A percentile compares a stretch with the other conserved stretches of the same genome.
These are phyloP conservation scores for Schrenkiella parvula DNA, from an alignment of 345 rosid species.

Conservation along the genomic window DNA sequence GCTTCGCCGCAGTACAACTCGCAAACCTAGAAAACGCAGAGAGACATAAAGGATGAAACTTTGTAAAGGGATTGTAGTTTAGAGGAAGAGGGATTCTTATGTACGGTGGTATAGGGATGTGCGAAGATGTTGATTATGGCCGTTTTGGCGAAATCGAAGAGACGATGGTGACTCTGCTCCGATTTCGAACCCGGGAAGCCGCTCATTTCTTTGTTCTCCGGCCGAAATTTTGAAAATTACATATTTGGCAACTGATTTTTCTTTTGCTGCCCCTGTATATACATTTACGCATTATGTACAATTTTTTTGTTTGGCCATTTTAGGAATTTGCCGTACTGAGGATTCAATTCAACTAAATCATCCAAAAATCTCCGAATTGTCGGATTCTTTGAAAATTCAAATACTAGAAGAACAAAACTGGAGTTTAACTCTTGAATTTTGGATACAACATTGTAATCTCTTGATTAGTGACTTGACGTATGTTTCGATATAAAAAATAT, in stretches of 20 bases:
- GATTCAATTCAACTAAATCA: neutral
- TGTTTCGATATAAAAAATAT: neutral
- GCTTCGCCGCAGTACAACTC: conserved; percentile 85
- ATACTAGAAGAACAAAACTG: neutral
- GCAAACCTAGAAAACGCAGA: conserved; percentile 49
- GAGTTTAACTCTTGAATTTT: neutral
- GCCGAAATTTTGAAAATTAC: neutral
- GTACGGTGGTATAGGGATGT: conserved; percentile 82
- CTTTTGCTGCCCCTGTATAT: neutral
- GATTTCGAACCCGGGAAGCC: conserved; percentile 40
- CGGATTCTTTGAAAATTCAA: neutral
- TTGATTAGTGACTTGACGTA: neutral
- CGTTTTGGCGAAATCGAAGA: conserved; percentile 74
- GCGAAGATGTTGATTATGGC: conserved; percentile 84
- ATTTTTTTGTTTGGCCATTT: no score
- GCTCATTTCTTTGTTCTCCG: conserved; percentile 41
- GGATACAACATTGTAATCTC: neutral
- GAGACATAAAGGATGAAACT: conserved; percentile 7
- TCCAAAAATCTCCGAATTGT: neutral
- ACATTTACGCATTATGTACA: neutral
- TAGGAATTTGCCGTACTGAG: no score
- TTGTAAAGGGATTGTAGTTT: neutral
- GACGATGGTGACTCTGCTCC: conserved; percentile 76
- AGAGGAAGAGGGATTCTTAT: neutral
- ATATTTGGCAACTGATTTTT: neutral